Evolutionary conservation across 73 alveolate genomes (phyloP).

Genomic region (Paramecium sexaurelia): DNA sequence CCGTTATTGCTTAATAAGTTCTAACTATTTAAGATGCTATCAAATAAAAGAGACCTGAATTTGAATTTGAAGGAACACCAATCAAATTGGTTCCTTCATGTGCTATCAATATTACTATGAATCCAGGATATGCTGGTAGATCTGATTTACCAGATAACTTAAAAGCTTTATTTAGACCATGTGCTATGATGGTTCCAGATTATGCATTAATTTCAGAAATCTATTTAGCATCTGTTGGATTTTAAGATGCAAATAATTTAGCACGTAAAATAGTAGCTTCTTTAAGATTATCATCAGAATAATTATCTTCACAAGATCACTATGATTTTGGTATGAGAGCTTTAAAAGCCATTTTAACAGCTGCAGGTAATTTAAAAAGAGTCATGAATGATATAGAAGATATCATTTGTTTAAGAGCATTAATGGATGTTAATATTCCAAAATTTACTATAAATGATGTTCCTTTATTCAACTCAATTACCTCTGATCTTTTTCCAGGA

Average conservation of each 20-base stretch:
- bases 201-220: constrained; percentile 98
- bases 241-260: constrained; percentile 95
- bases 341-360: constrained; percentile 98
- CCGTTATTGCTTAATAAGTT: constrained; percentile 99
- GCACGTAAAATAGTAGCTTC: constrained; percentile 99
- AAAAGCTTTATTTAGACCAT: constrained; percentile 94
- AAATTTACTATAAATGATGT: constrained; percentile 99
- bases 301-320: constrained; percentile 98
- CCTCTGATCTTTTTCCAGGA: constrained; percentile 99
- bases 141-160: constrained; percentile 99
- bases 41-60: constrained; percentile 82
- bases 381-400: constrained; percentile 91
- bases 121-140: constrained; percentile 99
- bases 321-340: constrained; percentile 99
- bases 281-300: constrained; percentile 96
- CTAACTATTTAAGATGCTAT: constrained; percentile 91
- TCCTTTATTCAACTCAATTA: constrained; percentile 98
- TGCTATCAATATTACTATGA: constrained; percentile 99
- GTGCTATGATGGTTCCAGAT: constrained; percentile 99
- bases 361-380: constrained; percentile 98
- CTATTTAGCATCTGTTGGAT: constrained; percentile 93
- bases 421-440: constrained; percentile 97
- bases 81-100: constrained; percentile 91
- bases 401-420: constrained; percentile 91
- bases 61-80: constrained; percentile 96